These are phyloP conservation scores for Wickerhamomyces sp. DNA, from an alignment of 1,139 yeast genomes.

Conservation along the genomic window DNA sequence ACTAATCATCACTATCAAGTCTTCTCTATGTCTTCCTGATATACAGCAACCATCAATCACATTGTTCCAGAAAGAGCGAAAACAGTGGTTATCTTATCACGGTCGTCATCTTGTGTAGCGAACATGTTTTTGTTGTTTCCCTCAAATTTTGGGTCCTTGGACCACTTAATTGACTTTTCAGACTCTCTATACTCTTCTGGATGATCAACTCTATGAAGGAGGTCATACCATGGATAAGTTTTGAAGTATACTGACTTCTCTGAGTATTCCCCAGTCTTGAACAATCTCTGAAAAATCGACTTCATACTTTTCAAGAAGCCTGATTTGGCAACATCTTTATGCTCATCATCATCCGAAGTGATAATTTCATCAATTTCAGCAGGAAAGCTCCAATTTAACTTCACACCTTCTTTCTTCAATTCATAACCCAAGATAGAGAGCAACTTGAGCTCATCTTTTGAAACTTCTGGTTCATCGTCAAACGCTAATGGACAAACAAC, in stretches of 20 bases:
- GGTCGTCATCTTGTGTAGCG: slow-evolving; percentile 1
- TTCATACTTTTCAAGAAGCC: background rate
- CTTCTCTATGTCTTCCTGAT: too few relatives aligned
- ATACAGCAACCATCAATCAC: too few relatives aligned
- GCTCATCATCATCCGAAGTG: background rate
- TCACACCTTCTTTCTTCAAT: slow-evolving; percentile 4
- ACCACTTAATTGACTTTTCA: background rate
- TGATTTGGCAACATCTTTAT: too few relatives aligned
- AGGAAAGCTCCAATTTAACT: background rate
- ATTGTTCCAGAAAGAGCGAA: too few relatives aligned
- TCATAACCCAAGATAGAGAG: slow-evolving; percentile 18
- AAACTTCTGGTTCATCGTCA: slow-evolving; percentile 1
- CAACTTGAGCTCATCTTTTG: slow-evolving; percentile 17
- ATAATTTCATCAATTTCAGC: background rate
- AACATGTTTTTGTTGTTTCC: slow-evolving; percentile 13
- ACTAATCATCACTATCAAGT: too few relatives aligned
- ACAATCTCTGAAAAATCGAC: slow-evolving; percentile 2
- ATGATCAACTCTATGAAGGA: slow-evolving; percentile 10
- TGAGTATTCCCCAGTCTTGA: slow-evolving; percentile 6
- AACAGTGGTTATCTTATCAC: too few relatives aligned
- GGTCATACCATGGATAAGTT: slow-evolving; percentile 19
- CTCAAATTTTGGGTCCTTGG: slow-evolving; percentile 1
- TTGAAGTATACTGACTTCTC: slow-evolving; percentile 4
- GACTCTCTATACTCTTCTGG: background rate
- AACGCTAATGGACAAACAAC: slow-evolving; percentile 12